These are phyloP conservation scores for Hypericum androsaemum DNA, from an alignment of 345 rosid genomes.

Conservation along the genomic window DNA sequence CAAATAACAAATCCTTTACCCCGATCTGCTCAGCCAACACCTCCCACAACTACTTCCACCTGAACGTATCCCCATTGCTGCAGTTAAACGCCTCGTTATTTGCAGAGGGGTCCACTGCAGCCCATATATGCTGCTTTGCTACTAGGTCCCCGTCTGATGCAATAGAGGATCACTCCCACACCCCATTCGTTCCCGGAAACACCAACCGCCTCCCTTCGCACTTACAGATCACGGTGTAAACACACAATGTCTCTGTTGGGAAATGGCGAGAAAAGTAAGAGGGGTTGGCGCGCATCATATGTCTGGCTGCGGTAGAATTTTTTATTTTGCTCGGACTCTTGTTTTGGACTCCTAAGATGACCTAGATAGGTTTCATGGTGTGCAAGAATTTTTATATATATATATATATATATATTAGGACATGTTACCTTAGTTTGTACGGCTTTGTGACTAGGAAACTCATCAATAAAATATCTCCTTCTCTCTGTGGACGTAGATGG, in stretches of 20 bases:
- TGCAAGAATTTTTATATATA: too few relatives aligned
- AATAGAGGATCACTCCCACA: neutral
- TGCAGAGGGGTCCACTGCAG: neutral
- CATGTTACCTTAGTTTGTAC: too few relatives aligned
- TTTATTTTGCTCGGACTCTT: too few relatives aligned
- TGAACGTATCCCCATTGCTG: conserved; percentile 1
- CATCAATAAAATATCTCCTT: too few relatives aligned
- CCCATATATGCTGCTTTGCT: conserved; percentile 3
- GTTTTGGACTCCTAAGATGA: too few relatives aligned
- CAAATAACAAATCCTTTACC: neutral
- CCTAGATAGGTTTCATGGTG: too few relatives aligned
- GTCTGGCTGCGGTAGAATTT: too few relatives aligned
- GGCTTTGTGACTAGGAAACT: too few relatives aligned
- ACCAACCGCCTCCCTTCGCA: conserved; percentile 1
- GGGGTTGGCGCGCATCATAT: too few relatives aligned
- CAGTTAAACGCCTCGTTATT: conserved; percentile 2
- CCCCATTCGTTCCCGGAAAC: neutral
- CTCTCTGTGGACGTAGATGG: too few relatives aligned
- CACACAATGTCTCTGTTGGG: neutral
- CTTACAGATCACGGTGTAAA: conserved; percentile 1
- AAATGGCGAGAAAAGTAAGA: too few relatives aligned
- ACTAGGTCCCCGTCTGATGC: conserved; percentile 1
- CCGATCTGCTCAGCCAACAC: conserved; percentile 2
- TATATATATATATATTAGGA: too few relatives aligned
- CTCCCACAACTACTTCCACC: conserved; percentile 3